A percentile compares a stretch with the other conserved stretches of the same genome.
phyloP scores from a whole-genome alignment of 2,329 filamentous ascomycete genomes.

The Alternaria rosae region DNA sequence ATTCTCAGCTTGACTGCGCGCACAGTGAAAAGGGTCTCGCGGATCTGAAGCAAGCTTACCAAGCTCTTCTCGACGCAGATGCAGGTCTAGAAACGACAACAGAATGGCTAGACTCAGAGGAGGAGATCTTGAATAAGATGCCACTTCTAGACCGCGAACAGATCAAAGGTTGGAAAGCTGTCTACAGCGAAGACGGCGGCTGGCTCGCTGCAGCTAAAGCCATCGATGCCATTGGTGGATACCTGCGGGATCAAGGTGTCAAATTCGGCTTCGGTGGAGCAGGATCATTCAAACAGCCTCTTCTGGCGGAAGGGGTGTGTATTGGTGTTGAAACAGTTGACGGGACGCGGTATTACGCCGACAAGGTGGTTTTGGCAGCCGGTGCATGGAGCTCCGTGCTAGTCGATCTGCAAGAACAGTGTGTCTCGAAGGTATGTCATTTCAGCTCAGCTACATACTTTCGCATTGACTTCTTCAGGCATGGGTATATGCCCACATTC shows the following conservation, averaged over 20 bases:
- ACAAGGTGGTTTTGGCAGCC: constrained; percentile 57
- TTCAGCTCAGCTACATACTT: not conserved
- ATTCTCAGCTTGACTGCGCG: constrained; percentile 37
- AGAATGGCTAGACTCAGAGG: constrained; percentile 55
- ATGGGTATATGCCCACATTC: constrained; percentile 63
- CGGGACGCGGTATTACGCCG: constrained; percentile 53
- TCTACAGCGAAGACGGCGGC: constrained; percentile 55
- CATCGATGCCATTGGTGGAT: constrained; percentile 56
- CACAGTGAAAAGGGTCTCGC: constrained; percentile 50
- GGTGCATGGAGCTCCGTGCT: constrained; percentile 41
- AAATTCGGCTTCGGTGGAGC: constrained; percentile 54
- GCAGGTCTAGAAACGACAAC: constrained; percentile 49
- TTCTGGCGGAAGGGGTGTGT: constrained; percentile 50
- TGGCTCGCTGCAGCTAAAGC: constrained; percentile 59
- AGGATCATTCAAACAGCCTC: constrained; percentile 55
- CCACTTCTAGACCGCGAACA: constrained; percentile 52
- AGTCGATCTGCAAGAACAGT: constrained; percentile 40
- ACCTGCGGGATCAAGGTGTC: constrained; percentile 50
- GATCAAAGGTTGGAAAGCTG: constrained; percentile 57
- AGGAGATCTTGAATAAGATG: constrained; percentile 53
- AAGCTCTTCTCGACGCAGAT: constrained; percentile 44
- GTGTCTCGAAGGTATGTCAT: constrained; percentile 61
- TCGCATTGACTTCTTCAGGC: constrained; percentile 36
- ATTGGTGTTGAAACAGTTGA: constrained; percentile 54
- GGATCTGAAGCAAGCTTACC: constrained; percentile 46